Evolutionary conservation across 2,329 filamentous ascomycete species (phyloP), one percentile per base, ranked within the genome.

Genomic region (Trichoderma breve): DNA sequence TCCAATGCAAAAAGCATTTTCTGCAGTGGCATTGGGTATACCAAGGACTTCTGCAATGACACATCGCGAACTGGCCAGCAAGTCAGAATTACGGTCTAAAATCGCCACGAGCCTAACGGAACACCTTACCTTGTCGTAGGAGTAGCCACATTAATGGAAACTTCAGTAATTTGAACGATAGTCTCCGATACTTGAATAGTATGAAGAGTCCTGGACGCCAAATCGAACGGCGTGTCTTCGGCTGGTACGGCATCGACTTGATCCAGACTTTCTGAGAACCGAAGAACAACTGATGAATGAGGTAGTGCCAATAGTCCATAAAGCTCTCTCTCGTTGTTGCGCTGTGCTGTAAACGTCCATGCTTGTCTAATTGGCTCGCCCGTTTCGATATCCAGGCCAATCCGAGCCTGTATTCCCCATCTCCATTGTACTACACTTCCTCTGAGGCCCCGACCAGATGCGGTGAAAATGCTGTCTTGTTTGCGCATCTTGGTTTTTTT

Each of bases 361-460:
- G 84, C 85, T 62, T 85, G 82, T 65, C 83, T 85, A 36, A 89
- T 83, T 2, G 84, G 82, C 7, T 82, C 81, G 8, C 81, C 82
- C 57, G 84, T 86, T 26, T 88, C 85, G 12, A 90, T 82, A 26
- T 89, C 86, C 6, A 89, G 76, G 1, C 87, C 89, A 74, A 93
- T 88, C 71, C 87, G 89, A 21, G 91, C 93, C 76, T 92, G 89
- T 32, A 93, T 82, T 4, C 93, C 93, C 79, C 89, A 85, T 73
- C 92, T 87, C 73, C 93, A 84, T 77, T 95, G 92, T 3, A 89
- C 88, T 28, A 95, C 83, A 8, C 87, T 86, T 11, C 92, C 92
- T 34, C 85, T 86, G 1, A 82, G 81, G 0, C 90, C 90, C 74
- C 88, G 88, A 0, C 91, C 90, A 24, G 90, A 90, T 57, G 90